Percentiles rank a stretch among this genome's conserved stretches.
These are phyloP conservation scores for Penicillium sp. DNA, from an alignment of 2,329 filamentous ascomycete genomes.

Conservation along the genomic window DNA sequence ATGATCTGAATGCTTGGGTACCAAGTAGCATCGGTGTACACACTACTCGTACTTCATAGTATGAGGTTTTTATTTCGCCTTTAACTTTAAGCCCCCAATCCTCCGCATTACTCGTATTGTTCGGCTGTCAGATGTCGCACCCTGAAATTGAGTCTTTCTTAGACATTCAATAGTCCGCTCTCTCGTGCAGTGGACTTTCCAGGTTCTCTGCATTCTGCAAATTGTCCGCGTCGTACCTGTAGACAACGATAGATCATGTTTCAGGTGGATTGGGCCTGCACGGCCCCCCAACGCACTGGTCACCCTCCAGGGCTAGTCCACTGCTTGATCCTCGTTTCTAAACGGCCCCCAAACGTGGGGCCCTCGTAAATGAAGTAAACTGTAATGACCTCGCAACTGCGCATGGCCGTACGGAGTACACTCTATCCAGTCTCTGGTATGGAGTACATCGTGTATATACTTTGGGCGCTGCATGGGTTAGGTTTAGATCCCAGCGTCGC, in stretches of 20 bases:
- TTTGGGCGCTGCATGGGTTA: conserved; percentile 1
- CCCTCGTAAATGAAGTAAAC: background rate
- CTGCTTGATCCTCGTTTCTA: conserved; percentile 1
- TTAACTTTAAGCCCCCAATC: background rate
- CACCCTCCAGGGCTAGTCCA: background rate
- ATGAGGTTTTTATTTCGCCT: background rate
- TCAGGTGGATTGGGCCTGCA: background rate
- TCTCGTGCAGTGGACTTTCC: too few species aligned
- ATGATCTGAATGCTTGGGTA: too few species aligned
- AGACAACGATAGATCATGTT: conserved; percentile 4
- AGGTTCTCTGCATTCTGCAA: background rate
- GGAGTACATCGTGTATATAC: background rate
- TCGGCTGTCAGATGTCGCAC: too few species aligned
- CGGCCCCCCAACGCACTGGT: conserved; percentile 4
- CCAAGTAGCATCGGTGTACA: too few species aligned
- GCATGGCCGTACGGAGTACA: too few species aligned
- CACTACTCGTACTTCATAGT: too few species aligned
- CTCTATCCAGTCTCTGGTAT: background rate
- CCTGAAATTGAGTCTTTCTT: too few species aligned
- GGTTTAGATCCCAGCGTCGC: conserved; percentile 19
- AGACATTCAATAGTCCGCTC: too few species aligned
- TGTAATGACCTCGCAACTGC: too few species aligned
- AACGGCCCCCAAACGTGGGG: conserved; percentile 18
- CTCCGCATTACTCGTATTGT: too few species aligned
- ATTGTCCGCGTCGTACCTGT: background rate